Evolutionary conservation across 2,329 filamentous ascomycete species (phyloP), one percentile per base, ranked within the genome.

Genomic region (Aureobasidium leucospermi): DNA sequence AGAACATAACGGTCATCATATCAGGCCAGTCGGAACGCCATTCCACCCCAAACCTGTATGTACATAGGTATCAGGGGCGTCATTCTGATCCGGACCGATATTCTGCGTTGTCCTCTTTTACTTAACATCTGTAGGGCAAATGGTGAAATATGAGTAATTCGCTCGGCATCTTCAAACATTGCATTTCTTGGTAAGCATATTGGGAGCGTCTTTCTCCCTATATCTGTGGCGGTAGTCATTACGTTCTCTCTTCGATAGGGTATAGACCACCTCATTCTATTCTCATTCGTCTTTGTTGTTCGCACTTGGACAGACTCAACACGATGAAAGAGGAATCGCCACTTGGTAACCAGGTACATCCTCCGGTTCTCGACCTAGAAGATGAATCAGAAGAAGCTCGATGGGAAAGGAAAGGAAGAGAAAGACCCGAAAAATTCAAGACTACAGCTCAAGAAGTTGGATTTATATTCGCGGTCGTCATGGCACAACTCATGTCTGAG

Each of bases 331-430:
- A 19, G 34, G 38, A 32, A 15, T 23, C 51, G 28, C 38, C 28
- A 41, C 23, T 31, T n/a, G 36, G 29, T 29, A 36, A 43, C 6
- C 38, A 42, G 39, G 39, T 10, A 19, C 28, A 23, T 9, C 28
- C 38, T 43, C 38, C 38, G 16, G 3, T 29, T 10, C 15, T 43
- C 3, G 29, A 56, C 41, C 32, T 43, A 3, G 43, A 47, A 9
- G 53, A 36, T 6, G 56, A 59, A 43, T 38, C 46, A 6, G 47
- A 53, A 36, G 47, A 46, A 36, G 48, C 31, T 32, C 41, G 58
- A 32, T 41, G 88, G 48, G 83, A 88, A 65, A 76, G 78, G 15
- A 75, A 89, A 1, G 86, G 85, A 48, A 79, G 85, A 58, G 77
- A 85, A 66, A 77, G 86, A 4, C 86, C 86, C 1, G 73, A 77